These are phyloP conservation scores for Rhodosorus marinus DNA, from an alignment of 23 red algal species.

Conservation along the genomic window DNA sequence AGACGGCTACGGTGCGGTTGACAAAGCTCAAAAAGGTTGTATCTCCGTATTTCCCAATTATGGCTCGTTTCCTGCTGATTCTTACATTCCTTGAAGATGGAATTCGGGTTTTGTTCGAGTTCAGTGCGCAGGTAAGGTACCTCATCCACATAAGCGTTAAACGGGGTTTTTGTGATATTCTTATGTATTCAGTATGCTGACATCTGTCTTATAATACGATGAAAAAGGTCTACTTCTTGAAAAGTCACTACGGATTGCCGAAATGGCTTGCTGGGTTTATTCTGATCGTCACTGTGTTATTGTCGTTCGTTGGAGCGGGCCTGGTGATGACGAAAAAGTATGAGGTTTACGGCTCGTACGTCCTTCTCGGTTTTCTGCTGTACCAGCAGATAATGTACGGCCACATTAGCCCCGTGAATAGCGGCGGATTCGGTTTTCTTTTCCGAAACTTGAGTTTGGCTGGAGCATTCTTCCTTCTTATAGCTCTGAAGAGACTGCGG, in stretches of 20 bases:
- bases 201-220: too few relatives aligned
- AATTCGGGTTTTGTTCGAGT: conserved; percentile 57
- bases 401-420: conserved; percentile 53
- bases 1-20: too few relatives aligned
- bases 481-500: conserved; percentile 40
- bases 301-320: conserved; percentile 39
- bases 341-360: conserved; percentile 45
- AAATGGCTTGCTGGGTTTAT: conserved; percentile 29
- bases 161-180: too few relatives aligned
- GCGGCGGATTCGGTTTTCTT: conserved; percentile 71
- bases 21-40: conserved; percentile 23
- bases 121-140: conserved; percentile 6
- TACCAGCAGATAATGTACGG: conserved; percentile 94
- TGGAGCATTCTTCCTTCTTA: conserved; percentile 63
- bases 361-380: conserved; percentile 55
- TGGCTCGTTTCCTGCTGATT: conserved; percentile 69
- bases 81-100: conserved; percentile 95
- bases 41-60: conserved; percentile 27
- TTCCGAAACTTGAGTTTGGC: conserved; percentile 83
- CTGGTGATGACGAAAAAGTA: conserved; percentile 37
- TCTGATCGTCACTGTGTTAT: conserved; percentile 32
- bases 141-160: conserved; percentile 10
- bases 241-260: conserved; percentile 46
- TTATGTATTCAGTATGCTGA: too few relatives aligned
- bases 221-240: conserved; percentile 62